Conservation (phyloP, 164 flowering plant species). For the Nelumbo lutea region DNA sequence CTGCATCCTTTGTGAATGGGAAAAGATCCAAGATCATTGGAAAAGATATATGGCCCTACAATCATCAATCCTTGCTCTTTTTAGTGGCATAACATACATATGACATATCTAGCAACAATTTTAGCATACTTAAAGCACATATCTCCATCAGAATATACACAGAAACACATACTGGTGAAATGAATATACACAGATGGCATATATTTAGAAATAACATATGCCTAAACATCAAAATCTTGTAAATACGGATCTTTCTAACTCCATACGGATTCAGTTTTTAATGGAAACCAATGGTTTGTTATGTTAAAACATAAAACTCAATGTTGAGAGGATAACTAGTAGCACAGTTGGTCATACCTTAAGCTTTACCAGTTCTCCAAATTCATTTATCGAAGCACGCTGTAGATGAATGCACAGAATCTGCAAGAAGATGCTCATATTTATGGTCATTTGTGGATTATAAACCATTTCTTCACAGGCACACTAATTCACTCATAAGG, state of each 20-base stretch:
- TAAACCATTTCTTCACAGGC: slow-evolving; percentile 3
- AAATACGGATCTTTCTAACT: background rate
- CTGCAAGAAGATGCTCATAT: slow-evolving; percentile 38
- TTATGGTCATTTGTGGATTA: slow-evolving; percentile 4
- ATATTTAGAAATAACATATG: too few species aligned
- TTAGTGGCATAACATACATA: background rate
- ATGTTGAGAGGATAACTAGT: background rate
- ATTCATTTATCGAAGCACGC: slow-evolving; percentile 53
- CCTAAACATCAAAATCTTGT: background rate
- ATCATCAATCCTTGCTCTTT: slow-evolving; percentile 5
- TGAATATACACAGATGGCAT: too few species aligned
- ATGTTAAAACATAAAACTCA: background rate
- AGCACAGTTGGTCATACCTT: slow-evolving; percentile 35
- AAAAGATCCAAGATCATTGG: slow-evolving; percentile 58
- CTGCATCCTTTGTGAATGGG: slow-evolving; percentile 44
- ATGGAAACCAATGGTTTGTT: too few species aligned
- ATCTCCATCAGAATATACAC: too few species aligned
- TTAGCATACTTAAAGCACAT: too few species aligned
- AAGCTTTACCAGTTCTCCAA: slow-evolving; percentile 65
- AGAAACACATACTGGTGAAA: too few species aligned
- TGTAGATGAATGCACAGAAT: slow-evolving; percentile 87
- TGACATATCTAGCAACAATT: background rate
- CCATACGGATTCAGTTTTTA: too few species aligned
- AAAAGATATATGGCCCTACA: slow-evolving; percentile 77
- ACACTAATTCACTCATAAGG: background rate